phyloP scores from a whole-genome alignment of 1,284 basidiomycete species.

The Malassezia restricta region DNA sequence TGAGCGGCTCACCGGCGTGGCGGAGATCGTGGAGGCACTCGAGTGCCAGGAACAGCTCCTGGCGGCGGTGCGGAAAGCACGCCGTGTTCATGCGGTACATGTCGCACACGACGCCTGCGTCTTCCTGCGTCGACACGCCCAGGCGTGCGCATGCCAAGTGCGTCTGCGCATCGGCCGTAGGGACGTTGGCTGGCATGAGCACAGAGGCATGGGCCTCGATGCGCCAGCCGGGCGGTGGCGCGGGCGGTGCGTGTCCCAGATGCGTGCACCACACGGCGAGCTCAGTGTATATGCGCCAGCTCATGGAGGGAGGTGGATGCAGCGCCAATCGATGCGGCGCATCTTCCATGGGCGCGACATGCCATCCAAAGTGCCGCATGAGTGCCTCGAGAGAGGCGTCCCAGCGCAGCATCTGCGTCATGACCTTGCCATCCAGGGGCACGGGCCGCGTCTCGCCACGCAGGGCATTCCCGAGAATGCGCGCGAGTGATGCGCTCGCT shows the following conservation, averaged over 20 bases:
- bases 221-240: neutral
- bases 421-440: slow-evolving; percentile 9
- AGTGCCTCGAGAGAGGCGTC: slow-evolving; percentile 3
- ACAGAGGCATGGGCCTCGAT: neutral
- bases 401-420: slow-evolving; percentile 12
- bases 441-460: slow-evolving; percentile 2
- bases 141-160: slow-evolving; percentile 1
- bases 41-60: slow-evolving; percentile 3
- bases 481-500: neutral
- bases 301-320: neutral
- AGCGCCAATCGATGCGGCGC: slow-evolving; percentile 1
- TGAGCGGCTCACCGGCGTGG: neutral
- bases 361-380: slow-evolving; percentile 1
- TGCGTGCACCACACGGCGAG: slow-evolving; percentile 10
- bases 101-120: neutral
- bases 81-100: slow-evolving; percentile 6
- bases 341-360: slow-evolving; percentile 5
- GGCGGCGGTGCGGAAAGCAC: neutral
- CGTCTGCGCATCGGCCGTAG: neutral
- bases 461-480: slow-evolving; percentile 13
- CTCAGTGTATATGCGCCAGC: slow-evolving; percentile 5
- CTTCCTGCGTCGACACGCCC: slow-evolving; percentile 1
- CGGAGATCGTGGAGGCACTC: neutral
- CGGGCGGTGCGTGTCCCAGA: neutral
- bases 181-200: neutral